Evolutionary conservation across 1,139 yeast species (phyloP).

Genomic region (Saccharomycopsis crataegensis): DNA sequence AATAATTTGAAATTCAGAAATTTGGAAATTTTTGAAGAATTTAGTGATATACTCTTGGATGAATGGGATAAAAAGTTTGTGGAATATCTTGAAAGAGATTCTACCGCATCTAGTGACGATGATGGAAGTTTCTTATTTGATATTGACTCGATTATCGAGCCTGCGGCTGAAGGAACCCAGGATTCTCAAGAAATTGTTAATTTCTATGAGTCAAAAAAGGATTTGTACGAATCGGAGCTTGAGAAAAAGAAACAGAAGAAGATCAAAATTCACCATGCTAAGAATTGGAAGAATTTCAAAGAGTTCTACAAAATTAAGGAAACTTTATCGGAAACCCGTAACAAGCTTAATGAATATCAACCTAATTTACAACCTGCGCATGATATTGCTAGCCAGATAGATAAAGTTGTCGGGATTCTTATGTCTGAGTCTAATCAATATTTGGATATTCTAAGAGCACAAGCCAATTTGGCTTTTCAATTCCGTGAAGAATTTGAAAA

Average conservation of each 20-base stretch:
- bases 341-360: constrained; percentile 45
- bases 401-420: constrained; percentile 38
- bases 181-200: constrained; percentile 5
- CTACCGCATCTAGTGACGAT: constrained; percentile 25
- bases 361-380: constrained; percentile 36
- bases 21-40: constrained; percentile 57
- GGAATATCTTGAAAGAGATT: constrained; percentile 29
- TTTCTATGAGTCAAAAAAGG: constrained; percentile 14
- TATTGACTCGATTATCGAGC: neutral
- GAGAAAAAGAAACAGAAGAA: neutral
- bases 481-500: constrained; percentile 44
- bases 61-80: constrained; percentile 40
- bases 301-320: constrained; percentile 54
- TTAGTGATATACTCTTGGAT: constrained; percentile 56
- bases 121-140: constrained; percentile 26
- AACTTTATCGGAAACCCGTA: constrained; percentile 47
- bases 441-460: constrained; percentile 65
- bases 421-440: constrained; percentile 66
- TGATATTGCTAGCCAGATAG: constrained; percentile 9
- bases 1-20: constrained; percentile 36
- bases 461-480: constrained; percentile 78
- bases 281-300: constrained; percentile 60
- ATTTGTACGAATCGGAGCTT: constrained; percentile 5
- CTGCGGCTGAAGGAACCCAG: neutral
- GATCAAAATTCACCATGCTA: constrained; percentile 7